Evolutionary conservation across 305 asterid genomes (phyloP).

Genomic region (Fraxinus albicans): DNA sequence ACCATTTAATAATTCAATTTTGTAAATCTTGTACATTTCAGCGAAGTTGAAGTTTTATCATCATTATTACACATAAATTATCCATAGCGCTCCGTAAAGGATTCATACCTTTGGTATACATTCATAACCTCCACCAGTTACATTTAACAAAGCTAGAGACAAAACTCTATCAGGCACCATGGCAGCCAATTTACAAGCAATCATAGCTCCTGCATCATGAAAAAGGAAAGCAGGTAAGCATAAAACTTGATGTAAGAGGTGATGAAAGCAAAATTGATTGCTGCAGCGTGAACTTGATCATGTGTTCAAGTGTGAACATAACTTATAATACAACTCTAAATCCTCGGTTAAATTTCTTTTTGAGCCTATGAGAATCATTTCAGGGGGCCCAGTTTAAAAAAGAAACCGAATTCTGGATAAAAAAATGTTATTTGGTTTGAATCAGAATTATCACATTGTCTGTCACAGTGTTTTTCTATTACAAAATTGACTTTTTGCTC

Average conservation of each 20-base stretch:
- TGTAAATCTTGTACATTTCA: not conserved
- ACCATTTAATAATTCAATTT: not conserved
- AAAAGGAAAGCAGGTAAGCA: constrained; percentile 13
- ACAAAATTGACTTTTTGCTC: not conserved
- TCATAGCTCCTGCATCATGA: constrained; percentile 80
- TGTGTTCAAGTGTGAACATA: not conserved
- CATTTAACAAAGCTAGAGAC: constrained; percentile 89
- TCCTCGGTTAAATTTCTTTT: not conserved
- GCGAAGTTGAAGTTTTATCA: not conserved
- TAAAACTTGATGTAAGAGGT: not conserved
- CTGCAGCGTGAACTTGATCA: not conserved
- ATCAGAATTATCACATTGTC: not conserved
- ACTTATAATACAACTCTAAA: not conserved
- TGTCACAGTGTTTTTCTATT: not conserved
- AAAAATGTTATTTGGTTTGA: not conserved
- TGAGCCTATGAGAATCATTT: not conserved
- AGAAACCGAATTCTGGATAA: not conserved
- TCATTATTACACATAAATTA: not conserved
- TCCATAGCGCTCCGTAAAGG: not conserved
- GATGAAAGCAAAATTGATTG: not conserved
- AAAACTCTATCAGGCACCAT: constrained; percentile 70
- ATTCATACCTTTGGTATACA: constrained; percentile 80
- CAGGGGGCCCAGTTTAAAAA: not conserved
- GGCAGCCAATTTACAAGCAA: constrained; percentile 90
- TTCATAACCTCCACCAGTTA: constrained; percentile 98